Evolutionary conservation across 2,329 filamentous ascomycete species (phyloP).

Genomic region (Colletotrichum coccodes): DNA sequence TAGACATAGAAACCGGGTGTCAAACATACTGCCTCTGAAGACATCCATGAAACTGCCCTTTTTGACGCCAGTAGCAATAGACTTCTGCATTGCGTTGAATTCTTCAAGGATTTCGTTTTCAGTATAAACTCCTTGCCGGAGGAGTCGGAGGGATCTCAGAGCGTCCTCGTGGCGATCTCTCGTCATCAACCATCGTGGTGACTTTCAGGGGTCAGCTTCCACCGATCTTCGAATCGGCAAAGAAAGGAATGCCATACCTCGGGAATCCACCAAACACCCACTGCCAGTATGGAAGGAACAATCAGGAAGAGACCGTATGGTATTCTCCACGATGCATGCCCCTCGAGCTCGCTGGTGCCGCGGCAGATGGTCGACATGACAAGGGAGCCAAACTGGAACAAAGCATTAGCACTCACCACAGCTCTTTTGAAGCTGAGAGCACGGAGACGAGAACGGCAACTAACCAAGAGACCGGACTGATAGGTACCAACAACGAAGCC

Average conservation of each 20-base stretch:
- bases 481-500: slow-evolving; percentile 48
- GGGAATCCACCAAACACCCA: slow-evolving; percentile 38
- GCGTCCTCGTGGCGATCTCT: slow-evolving; percentile 42
- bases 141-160: slow-evolving; percentile 34
- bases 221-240: too few species aligned
- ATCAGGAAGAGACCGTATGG: too few species aligned
- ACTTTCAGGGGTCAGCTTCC: too few species aligned
- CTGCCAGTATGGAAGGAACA: too few species aligned
- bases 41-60: slow-evolving; percentile 47
- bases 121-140: slow-evolving; percentile 38
- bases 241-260: too few species aligned
- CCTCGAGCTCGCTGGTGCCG: too few species aligned
- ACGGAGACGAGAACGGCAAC: slow-evolving; percentile 5
- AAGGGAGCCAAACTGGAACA: too few species aligned
- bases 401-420: neutral
- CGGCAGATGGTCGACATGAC: too few species aligned
- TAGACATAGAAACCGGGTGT: too few species aligned
- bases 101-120: slow-evolving; percentile 38
- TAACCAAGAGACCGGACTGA: slow-evolving; percentile 42
- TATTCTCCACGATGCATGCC: too few species aligned
- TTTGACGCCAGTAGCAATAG: slow-evolving; percentile 44
- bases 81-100: slow-evolving; percentile 32
- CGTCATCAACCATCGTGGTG: slow-evolving; percentile 43
- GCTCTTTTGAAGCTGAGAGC: too few species aligned
- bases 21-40: slow-evolving; percentile 35